Evolutionary conservation across 345 rosid species (phyloP), one percentile per base, ranked within the genome.

Genomic region (Gossypium australe): DNA sequence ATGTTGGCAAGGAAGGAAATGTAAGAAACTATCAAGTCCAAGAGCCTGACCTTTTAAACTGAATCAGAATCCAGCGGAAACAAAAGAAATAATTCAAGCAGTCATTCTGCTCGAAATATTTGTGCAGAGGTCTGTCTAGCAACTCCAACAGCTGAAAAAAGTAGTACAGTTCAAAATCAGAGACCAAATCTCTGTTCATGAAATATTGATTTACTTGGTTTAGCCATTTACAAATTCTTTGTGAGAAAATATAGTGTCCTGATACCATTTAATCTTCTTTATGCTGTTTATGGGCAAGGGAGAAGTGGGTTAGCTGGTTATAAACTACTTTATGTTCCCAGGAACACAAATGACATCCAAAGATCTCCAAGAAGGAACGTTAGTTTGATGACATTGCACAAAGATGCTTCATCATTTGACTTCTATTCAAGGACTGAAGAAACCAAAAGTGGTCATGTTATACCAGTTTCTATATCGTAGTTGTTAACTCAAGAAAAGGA

Each of bases 21-120:
- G 38, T 34, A 71, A 67, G 22, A 11, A 63, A 71, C 48, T 25
- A 70, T 17, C 38, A 22, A 67, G 47, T 17, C 27, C 63, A 74
- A 64, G 24, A 44, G 68, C 43, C 84, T 76, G 17, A 96, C 99
- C 99, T 93, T 84, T 93, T 95, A 78, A 96, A 96, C 79, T 93
- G 98, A 71, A 93, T 92, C 51, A 96, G 85, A 81, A 92, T 75
- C 99, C 99, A 96, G 82, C 98, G 99, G 85, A 96, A 96, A 79
- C 99, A 96, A 81, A 96, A 96, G 95, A 96, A 96, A 81, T 89
- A 96, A 84, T 93, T 96, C 92, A 96, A 86, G 84, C 98, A 96
- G 66, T 96, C 98, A 72, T 90, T 96, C 87, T 93, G 92, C 89
- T 82, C 84, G 79, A 96, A 92, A 81, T 96, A 92, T 84, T 87